Conservation (phyloP, 768 basidiomycete genomes). For the Fomitopsis pulvina region DNA sequence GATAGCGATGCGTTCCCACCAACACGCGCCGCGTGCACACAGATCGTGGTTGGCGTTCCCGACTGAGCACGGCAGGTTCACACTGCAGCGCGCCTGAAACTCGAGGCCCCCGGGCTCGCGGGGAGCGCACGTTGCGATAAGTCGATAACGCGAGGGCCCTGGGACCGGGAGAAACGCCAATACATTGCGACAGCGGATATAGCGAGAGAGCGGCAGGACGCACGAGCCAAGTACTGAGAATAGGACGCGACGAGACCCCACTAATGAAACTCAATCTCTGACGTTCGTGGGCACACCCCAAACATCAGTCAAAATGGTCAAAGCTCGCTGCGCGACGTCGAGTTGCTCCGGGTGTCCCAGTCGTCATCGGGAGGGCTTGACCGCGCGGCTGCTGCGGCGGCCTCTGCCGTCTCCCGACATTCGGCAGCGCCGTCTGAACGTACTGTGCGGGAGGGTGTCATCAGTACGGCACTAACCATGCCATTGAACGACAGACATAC, state of each 20-base stretch:
- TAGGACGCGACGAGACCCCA: background rate
- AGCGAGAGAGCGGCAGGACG: background rate
- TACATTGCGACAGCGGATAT: background rate
- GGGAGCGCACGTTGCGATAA: background rate
- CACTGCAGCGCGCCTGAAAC: background rate
- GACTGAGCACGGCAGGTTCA: background rate
- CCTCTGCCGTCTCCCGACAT: constrained; percentile 40
- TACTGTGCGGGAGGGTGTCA: constrained; percentile 37
- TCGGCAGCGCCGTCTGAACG: constrained; percentile 83
- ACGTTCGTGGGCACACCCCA: background rate
- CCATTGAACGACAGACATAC: constrained; percentile 39
- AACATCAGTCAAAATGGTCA: background rate
- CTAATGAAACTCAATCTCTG: background rate
- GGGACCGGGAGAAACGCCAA: background rate
- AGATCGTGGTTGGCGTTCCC: background rate
- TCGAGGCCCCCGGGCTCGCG: background rate
- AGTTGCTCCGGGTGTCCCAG: constrained; percentile 21
- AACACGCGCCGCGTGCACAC: background rate
- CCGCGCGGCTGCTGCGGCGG: constrained; percentile 19
- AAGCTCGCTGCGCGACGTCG: constrained; percentile 10
- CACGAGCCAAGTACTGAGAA: background rate
- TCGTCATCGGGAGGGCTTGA: constrained; percentile 22
- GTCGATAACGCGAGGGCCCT: background rate
- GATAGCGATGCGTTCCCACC: background rate
- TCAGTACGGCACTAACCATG: constrained; percentile 16